These are phyloP conservation scores for Aspergillus egyptiacus DNA, from an alignment of 495 filamentous ascomycete species.

Conservation along the genomic window DNA sequence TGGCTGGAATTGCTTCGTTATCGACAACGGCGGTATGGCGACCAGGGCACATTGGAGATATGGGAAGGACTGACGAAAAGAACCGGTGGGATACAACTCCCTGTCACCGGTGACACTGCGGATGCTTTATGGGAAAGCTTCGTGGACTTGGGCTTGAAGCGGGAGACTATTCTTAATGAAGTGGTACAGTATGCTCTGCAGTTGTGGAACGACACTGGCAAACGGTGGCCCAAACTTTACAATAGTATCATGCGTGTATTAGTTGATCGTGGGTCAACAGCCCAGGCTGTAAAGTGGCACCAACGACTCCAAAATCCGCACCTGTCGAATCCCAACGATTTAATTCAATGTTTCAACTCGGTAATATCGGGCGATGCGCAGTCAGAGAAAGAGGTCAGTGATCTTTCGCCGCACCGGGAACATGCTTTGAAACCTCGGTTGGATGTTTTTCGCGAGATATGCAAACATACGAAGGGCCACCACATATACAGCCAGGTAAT, in stretches of 20 bases:
- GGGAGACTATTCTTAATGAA: conserved; percentile 43
- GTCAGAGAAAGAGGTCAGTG: background rate
- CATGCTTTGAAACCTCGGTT: conserved; percentile 18
- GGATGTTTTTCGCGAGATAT: conserved; percentile 45
- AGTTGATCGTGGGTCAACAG: conserved; percentile 29
- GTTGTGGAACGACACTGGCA: conserved; percentile 39
- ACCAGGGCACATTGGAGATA: conserved; percentile 52
- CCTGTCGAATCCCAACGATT: conserved; percentile 26
- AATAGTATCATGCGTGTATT: conserved; percentile 42
- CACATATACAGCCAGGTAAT: conserved; percentile 58
- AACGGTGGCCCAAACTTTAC: conserved; percentile 46
- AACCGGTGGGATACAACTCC: conserved; percentile 38
- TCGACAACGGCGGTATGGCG: conserved; percentile 54
- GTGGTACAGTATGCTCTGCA: conserved; percentile 51
- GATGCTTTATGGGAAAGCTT: conserved; percentile 54
- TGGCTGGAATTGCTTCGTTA: conserved; percentile 63
- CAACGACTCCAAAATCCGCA: conserved; percentile 30
- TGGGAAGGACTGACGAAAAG: conserved; percentile 55
- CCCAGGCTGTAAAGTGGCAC: conserved; percentile 46
- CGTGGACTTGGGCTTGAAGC: conserved; percentile 41
- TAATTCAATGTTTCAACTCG: conserved; percentile 32
- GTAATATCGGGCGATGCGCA: conserved; percentile 14
- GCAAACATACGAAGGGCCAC: conserved; percentile 33
- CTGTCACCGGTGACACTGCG: conserved; percentile 42
- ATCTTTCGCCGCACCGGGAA: background rate